Base-by-base conservation (phyloP, 805 yeast genomes). In the Nakazawaea pomicola region DNA sequence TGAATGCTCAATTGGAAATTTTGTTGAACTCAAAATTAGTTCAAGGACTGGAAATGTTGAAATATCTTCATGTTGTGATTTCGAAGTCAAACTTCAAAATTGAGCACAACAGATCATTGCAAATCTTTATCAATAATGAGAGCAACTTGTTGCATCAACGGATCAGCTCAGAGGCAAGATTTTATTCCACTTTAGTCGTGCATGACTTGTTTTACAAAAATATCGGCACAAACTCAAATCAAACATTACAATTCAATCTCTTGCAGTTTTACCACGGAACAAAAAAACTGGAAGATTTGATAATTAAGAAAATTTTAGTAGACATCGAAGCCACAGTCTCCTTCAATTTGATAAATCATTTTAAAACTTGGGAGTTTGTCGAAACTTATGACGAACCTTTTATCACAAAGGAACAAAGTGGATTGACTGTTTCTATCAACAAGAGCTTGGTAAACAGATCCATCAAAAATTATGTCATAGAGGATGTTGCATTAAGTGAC, bases 1-100 rank as follows among this genome's bases (percentile, higher is more conserved):
- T 82, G 11, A 78, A 81, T 47, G 65, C 91, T 0, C 86, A 83
- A 45, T 53, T 83, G 23, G 89, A 84, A 54, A 85, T 74, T 3
- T 52, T 82, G 9, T 62, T 83, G 21, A 63, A 64, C 1, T 58
- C 61, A 2, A 49, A 55, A 27, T 83, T 88, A 83, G 52, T 75
- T 1, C 47, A 49, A 11, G 48, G 67, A 20, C 56, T 51, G 2
- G 44, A 45, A 0, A 65, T 75, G n/a, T 51, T 85, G 48, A 64
- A 69, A 30, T 74, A 80, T 51, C 61, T 66, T 3, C 57, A 57
- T 43, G 49, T 61, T 29, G 45, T 75, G 1, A 51, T 78, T 12
- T 49, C 65, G 2, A 70, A 70, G 2, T 50, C 60, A 1, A 61
- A 55, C 29, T 57, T 55, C 20, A 52, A 50, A 15, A 60, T 72